These are phyloP conservation scores for Lachnellula suecica DNA, from an alignment of 2,329 filamentous ascomycete genomes.

Conservation along the genomic window DNA sequence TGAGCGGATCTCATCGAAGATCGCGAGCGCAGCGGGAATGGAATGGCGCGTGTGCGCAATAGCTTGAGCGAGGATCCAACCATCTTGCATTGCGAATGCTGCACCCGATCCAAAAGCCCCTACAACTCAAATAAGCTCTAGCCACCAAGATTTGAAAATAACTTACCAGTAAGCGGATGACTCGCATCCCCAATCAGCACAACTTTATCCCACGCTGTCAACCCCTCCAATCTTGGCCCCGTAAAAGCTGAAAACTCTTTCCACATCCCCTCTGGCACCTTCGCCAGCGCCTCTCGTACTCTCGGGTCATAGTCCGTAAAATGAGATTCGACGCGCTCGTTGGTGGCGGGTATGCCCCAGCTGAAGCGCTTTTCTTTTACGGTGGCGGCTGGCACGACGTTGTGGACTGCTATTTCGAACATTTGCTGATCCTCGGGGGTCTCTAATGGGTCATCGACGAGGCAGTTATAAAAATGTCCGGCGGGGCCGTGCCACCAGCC, in stretches of 20 bases:
- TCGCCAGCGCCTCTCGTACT: constrained; percentile 38
- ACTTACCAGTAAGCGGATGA: constrained; percentile 48
- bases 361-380: constrained; percentile 34
- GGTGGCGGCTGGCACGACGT: constrained; percentile 33
- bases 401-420: constrained; percentile 40
- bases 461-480: constrained; percentile 42
- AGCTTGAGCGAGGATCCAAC: constrained; percentile 42
- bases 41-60: constrained; percentile 25
- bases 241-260: constrained; percentile 48
- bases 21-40: constrained; percentile 28
- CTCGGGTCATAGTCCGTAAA: constrained; percentile 41
- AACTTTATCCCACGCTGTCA: constrained; percentile 41
- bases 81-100: constrained; percentile 45
- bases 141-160: not conserved
- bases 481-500: constrained; percentile 44
- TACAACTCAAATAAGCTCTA: constrained; percentile 6
- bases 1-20: constrained; percentile 40
- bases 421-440: constrained; percentile 28
- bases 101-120: constrained; percentile 45
- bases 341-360: constrained; percentile 39
- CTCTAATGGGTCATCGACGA: constrained; percentile 34
- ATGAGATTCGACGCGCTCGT: constrained; percentile 37
- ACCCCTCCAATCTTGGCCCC: constrained; percentile 40
- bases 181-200: constrained; percentile 55
- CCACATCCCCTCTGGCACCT: constrained; percentile 41